Base-by-base conservation (phyloP, 805 yeast species). In the Candida easanensis region DNA sequence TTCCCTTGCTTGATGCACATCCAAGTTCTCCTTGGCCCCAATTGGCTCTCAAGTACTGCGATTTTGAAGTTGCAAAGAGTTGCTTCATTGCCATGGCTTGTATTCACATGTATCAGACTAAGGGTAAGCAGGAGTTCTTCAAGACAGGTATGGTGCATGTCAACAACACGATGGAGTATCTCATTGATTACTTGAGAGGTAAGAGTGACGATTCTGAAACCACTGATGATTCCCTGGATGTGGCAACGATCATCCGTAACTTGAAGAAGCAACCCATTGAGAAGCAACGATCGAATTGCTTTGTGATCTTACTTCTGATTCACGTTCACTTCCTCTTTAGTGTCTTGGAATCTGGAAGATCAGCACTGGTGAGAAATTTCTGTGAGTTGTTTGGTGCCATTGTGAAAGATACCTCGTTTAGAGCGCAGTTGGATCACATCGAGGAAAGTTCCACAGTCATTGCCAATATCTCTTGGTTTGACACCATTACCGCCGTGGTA, bases 11-110 rank as follows among this genome's bases (percentile, higher is more conserved):
- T 26, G 83, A 78, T 60, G 80, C 80, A 0, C 82, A 78, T 53
- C 83, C 82, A 0, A 73, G 74, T 33, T 66, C 80, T 1, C 82
- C 82, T 3, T 76, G 82, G 82, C 83, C 83, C 0, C 77, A 76
- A 45, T 56, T 78, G 44, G 80, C 80, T 33, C 61, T 78, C 46
- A 70, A 72, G 39, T 77, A 77, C 52, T 77, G 82, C 50, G 80
- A 77, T 51, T 70, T 74, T 49, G 79, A 77, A 49, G 69, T 78
- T 36, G 82, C 82, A 1, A 65, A 79, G 42, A 73, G 79, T 47
- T 78, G 83, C 47, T 77, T 78, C 50, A 69, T 78, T 17, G 76
- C 81, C 3, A 56, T 78, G 15, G 73, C 79, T 10, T 77, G 81
- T 36, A 76, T 77, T 28, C 82, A 78, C 54, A 60, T 78, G n/a